Evolutionary conservation across 768 basidiomycete genomes (phyloP).

Genomic region (Podaxis sp.): DNA sequence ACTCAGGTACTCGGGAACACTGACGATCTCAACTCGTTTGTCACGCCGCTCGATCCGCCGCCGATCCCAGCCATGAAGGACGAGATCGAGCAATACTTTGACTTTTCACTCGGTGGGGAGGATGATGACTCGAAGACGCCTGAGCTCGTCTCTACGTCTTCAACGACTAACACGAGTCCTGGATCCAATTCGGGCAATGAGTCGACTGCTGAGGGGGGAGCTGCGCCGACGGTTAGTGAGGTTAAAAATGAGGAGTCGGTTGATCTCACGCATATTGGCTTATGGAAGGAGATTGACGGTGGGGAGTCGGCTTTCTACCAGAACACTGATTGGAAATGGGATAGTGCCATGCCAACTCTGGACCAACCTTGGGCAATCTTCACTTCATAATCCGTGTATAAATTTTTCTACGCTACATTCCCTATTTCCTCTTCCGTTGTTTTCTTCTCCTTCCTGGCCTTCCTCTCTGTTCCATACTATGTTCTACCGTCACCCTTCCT

Average conservation of each 20-base stretch:
- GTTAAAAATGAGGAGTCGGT: slow-evolving; percentile 51
- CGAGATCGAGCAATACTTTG: slow-evolving; percentile 63
- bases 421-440: slow-evolving; percentile 16
- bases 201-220: background rate
- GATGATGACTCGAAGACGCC: slow-evolving; percentile 70
- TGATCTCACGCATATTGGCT: slow-evolving; percentile 56
- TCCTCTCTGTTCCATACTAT: slow-evolving; percentile 20
- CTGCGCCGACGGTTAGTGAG: slow-evolving; percentile 32
- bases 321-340: slow-evolving; percentile 69
- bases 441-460: slow-evolving; percentile 16
- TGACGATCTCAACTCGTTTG: slow-evolving; percentile 29
- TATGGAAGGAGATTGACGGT: slow-evolving; percentile 71
- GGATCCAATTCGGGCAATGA: slow-evolving; percentile 52
- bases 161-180: slow-evolving; percentile 75
- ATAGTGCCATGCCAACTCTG: slow-evolving; percentile 57
- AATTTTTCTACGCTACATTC: slow-evolving; percentile 34
- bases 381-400: slow-evolving; percentile 43
- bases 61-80: slow-evolving; percentile 33
- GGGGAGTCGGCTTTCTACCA: slow-evolving; percentile 73
- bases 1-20: slow-evolving; percentile 29
- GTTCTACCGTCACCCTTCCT: slow-evolving; percentile 12
- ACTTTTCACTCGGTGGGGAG: slow-evolving; percentile 59
- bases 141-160: slow-evolving; percentile 66
- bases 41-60: slow-evolving; percentile 22
- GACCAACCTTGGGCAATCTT: slow-evolving; percentile 78